A percentile compares a stretch with the other conserved stretches of the same genome.
phyloP scores from a whole-genome alignment of 768 basidiomycete genomes.

The Suillus decipiens region DNA sequence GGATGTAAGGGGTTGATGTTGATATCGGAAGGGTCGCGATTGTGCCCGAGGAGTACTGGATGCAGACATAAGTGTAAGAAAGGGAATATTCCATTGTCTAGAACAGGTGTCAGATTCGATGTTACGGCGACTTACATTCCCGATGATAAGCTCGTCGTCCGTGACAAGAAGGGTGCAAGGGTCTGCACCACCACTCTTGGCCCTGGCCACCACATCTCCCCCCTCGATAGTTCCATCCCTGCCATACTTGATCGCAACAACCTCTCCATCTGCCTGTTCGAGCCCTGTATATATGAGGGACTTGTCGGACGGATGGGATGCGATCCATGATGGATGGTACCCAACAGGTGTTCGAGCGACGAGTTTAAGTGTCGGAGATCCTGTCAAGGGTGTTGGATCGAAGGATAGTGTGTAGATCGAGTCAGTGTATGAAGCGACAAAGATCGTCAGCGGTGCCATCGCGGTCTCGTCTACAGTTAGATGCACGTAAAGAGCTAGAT shows the following conservation, averaged over 20 bases:
- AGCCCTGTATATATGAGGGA: slow-evolving; percentile 66
- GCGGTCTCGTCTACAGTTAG: neutral
- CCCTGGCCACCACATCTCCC: slow-evolving; percentile 49
- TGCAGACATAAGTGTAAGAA: slow-evolving; percentile 3
- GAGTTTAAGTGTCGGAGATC: slow-evolving; percentile 51
- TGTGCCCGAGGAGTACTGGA: slow-evolving; percentile 69
- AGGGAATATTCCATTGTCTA: neutral
- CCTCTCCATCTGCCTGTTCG: slow-evolving; percentile 64
- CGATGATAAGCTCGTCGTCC: slow-evolving; percentile 60
- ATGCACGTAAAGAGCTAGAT: neutral
- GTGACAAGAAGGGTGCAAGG: slow-evolving; percentile 66
- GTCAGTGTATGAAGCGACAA: slow-evolving; percentile 67
- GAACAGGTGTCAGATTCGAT: neutral
- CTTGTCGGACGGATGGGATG: slow-evolving; percentile 54
- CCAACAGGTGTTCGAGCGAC: slow-evolving; percentile 51
- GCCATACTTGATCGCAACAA: slow-evolving; percentile 60
- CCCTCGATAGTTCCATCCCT: slow-evolving; percentile 34
- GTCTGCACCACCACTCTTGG: slow-evolving; percentile 54
- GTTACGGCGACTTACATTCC: slow-evolving; percentile 59
- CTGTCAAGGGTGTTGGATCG: slow-evolving; percentile 57
- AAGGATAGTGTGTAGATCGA: slow-evolving; percentile 66
- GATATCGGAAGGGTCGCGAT: slow-evolving; percentile 59
- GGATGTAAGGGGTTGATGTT: slow-evolving; percentile 46
- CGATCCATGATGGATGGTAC: slow-evolving; percentile 77
- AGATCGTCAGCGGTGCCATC: slow-evolving; percentile 40